These are phyloP conservation scores for Rhizomucor pusillus DNA, from an alignment of 371 early-diverging fungal species.

Conservation along the genomic window DNA sequence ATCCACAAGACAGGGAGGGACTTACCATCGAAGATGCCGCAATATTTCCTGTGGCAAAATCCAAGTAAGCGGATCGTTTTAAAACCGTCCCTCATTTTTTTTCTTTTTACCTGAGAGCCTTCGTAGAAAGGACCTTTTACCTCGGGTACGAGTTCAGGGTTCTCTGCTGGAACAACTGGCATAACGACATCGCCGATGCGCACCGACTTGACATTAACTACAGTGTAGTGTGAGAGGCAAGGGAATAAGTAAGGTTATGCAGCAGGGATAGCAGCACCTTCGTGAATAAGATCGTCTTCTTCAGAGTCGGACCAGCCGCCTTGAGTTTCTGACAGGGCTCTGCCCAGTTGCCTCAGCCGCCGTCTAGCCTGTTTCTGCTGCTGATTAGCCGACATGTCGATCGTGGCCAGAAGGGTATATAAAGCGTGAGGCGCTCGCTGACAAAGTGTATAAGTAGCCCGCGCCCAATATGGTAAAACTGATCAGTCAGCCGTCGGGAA, in stretches of 20 bases:
- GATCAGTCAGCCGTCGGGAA: no score
- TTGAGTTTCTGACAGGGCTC: constrained; percentile 28
- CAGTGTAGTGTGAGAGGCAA: background rate
- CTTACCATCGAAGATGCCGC: constrained; percentile 66
- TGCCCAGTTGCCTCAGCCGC: constrained; percentile 45
- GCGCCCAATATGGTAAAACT: no score
- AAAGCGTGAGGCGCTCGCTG: background rate
- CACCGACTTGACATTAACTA: constrained; percentile 41
- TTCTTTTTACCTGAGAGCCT: constrained; percentile 56
- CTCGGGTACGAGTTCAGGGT: constrained; percentile 69
- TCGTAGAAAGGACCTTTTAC: constrained; percentile 61
- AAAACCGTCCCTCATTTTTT: background rate
- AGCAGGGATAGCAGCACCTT: no score
- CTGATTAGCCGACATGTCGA: constrained; percentile 17
- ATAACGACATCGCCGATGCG: constrained; percentile 68
- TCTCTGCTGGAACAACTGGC: constrained; percentile 48
- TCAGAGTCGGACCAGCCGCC: constrained; percentile 52
- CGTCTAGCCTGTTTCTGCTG: constrained; percentile 41
- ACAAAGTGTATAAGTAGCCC: no score
- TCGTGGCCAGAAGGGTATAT: background rate
- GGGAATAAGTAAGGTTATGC: background rate
- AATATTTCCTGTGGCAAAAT: constrained; percentile 59
- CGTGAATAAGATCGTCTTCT: constrained; percentile 39
- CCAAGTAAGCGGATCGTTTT: background rate
- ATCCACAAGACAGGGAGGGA: no score